These are phyloP conservation scores for Suillus cothurnatus DNA, from an alignment of 768 basidiomycete species.

Conservation along the genomic window DNA sequence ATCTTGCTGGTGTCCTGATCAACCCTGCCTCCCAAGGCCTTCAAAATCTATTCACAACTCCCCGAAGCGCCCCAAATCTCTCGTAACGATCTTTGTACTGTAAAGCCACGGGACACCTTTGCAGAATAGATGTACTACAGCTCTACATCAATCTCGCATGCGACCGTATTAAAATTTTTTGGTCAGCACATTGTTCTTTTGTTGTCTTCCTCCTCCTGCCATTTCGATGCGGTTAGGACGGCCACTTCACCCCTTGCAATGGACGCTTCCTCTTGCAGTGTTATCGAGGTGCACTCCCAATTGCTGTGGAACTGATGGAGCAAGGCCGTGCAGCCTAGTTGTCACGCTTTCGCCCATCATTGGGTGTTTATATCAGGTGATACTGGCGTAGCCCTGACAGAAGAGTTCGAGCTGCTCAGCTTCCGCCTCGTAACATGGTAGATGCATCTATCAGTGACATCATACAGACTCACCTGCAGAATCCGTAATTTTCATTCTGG, in stretches of 20 bases:
- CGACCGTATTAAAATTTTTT: not conserved
- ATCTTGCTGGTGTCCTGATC: too few relatives aligned
- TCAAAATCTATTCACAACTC: not conserved
- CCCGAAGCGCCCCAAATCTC: not conserved
- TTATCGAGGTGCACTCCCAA: constrained; percentile 28
- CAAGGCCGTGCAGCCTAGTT: constrained; percentile 32
- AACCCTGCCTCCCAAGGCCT: too few relatives aligned
- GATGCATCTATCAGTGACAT: too few relatives aligned
- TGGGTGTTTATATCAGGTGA: constrained; percentile 25
- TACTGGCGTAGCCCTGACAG: constrained; percentile 18
- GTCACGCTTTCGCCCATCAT: constrained; percentile 22
- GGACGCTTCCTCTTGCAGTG: constrained; percentile 22
- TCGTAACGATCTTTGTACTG: constrained; percentile 10
- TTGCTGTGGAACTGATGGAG: constrained; percentile 39
- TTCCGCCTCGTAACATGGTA: not conserved
- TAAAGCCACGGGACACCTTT: not conserved
- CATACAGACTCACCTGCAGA: too few relatives aligned
- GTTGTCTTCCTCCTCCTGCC: not conserved
- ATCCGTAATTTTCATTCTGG: constrained; percentile 27
- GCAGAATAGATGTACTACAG: not conserved
- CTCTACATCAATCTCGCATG: not conserved
- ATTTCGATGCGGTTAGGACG: not conserved
- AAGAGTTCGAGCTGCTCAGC: constrained; percentile 25
- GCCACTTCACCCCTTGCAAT: constrained; percentile 15
- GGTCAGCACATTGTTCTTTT: not conserved